Evolutionary conservation across 2,329 filamentous ascomycete genomes (phyloP), one percentile per base, ranked within the genome.

Genomic region (Ilyonectria robusta): DNA sequence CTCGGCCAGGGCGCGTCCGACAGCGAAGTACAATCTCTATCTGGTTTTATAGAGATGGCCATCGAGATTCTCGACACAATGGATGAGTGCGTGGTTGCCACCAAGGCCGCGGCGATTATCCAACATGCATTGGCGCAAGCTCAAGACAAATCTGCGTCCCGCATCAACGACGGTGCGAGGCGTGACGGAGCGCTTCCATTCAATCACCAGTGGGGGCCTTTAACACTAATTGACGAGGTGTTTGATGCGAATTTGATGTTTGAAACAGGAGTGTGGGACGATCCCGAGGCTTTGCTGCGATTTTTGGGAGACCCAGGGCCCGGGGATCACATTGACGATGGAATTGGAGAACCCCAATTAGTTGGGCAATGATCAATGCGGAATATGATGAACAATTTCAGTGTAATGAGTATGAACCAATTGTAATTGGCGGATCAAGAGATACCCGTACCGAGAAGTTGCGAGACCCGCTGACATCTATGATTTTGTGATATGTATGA

Each of bases 211-310:
- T 66, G 64, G 59, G 64, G 64, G 6, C 64, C 59, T 3, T 35
- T 66, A 17, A 66, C 58, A 1, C 42, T 66, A 7, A 58, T 66
- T n/a, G 64, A 66, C n/a, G 64, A 62, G 26, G 64, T 62, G 19
- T 62, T 66, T 50, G 64, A 66, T 9, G 42, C 64, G 6, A 66
- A 66, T n/a, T 17, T 66, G 5, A 62, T 62, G 64, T 59, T 66
- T 33, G 62, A 65, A 5, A 46, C 62, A 8, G 62, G 62, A 4
- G 44, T 53, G 42, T 65, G 57, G 62, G 62, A 65, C 15, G 62
- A 65, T 26, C 53, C 57, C 3, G 62, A 65, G 9, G 62, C 51
- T 19, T 26, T 65, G 13, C 33, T 65, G 8, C 51, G 62, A 19
- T 65, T 65, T 53, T 44, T 65, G 6, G 54, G 61, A 13, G 26